Percentiles rank a stretch among this genome's conserved stretches.
phyloP scores from a whole-genome alignment of 2,329 filamentous ascomycete species.

The Tricladium varicosporioides region DNA sequence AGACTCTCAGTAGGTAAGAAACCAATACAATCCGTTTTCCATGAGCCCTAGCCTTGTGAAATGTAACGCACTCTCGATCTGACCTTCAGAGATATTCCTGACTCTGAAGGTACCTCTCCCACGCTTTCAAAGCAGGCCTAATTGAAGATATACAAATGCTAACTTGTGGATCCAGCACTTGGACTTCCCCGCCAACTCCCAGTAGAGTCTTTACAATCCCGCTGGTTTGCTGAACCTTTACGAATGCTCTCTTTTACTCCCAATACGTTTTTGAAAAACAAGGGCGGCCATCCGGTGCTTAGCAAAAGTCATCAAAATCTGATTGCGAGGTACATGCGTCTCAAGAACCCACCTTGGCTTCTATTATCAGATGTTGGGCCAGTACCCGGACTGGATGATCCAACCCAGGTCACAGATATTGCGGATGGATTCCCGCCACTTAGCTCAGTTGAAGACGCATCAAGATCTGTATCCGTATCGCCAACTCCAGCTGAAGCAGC shows the following conservation, averaged over 20 bases:
- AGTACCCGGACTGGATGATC: slow-evolving; percentile 36
- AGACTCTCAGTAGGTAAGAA: slow-evolving; percentile 80
- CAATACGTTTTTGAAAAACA: slow-evolving; percentile 58
- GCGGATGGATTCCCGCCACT: slow-evolving; percentile 38
- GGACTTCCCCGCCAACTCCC: slow-evolving; percentile 58
- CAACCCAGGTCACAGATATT: slow-evolving; percentile 26
- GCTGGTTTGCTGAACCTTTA: slow-evolving; percentile 69
- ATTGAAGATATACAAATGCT: slow-evolving; percentile 12
- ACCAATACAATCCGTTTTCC: slow-evolving; percentile 29
- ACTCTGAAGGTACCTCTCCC: slow-evolving; percentile 30
- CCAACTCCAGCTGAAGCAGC: slow-evolving; percentile 71
- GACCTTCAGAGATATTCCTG: slow-evolving; percentile 26
- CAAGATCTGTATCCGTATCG: slow-evolving; percentile 43
- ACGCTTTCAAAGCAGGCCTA: slow-evolving; percentile 4
- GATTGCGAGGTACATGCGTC: slow-evolving; percentile 61
- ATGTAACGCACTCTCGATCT: slow-evolving; percentile 8
- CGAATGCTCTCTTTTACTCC: slow-evolving; percentile 57
- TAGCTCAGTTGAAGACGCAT: slow-evolving; percentile 40
- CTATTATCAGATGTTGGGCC: slow-evolving; percentile 62
- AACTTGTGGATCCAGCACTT: slow-evolving; percentile 37
- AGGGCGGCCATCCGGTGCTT: slow-evolving; percentile 59
- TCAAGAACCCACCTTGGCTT: slow-evolving; percentile 62
- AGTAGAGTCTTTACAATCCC: slow-evolving; percentile 57
- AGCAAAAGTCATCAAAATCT: slow-evolving; percentile 59
- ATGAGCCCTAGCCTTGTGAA: slow-evolving; percentile 19